These are phyloP conservation scores for Solanum piurae DNA, from an alignment of 257 asterid species.

Conservation along the genomic window DNA sequence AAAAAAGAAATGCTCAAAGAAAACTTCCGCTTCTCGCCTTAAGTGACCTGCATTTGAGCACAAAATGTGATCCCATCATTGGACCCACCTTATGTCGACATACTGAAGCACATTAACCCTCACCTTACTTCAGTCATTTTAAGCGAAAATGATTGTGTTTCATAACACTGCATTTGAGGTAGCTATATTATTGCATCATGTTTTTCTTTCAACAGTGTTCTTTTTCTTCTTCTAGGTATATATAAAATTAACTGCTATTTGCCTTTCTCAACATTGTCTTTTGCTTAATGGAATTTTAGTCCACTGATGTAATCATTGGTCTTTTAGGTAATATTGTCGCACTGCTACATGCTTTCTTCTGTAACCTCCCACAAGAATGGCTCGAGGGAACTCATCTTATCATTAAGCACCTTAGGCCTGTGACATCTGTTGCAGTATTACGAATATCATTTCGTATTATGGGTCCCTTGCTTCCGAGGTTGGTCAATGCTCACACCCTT, in stretches of 20 bases:
- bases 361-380: slow-evolving; percentile 96
- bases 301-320: not conserved
- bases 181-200: not conserved
- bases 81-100: not conserved
- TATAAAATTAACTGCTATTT: not conserved
- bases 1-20: not conserved
- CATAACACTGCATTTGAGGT: not conserved
- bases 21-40: not conserved
- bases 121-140: not conserved
- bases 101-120: not conserved
- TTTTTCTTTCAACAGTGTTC: not conserved
- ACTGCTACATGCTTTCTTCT: slow-evolving; percentile 76
- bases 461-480: slow-evolving; percentile 91
- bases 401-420: slow-evolving; percentile 83
- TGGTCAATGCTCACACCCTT: slow-evolving; percentile 82
- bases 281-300: not conserved
- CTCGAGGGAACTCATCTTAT: slow-evolving; percentile 83
- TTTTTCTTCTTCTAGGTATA: not conserved
- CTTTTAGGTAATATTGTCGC: slow-evolving; percentile 85
- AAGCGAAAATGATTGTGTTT: not conserved
- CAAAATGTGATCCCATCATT: not conserved
- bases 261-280: not conserved
- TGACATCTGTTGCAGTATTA: slow-evolving; percentile 84
- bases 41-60: not conserved
- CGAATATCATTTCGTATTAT: slow-evolving; percentile 93